Evolutionary conservation across 352 stramenopile genomes (phyloP), one percentile per base, ranked within the genome.

Genomic region (Phytophthora citrophthora): DNA sequence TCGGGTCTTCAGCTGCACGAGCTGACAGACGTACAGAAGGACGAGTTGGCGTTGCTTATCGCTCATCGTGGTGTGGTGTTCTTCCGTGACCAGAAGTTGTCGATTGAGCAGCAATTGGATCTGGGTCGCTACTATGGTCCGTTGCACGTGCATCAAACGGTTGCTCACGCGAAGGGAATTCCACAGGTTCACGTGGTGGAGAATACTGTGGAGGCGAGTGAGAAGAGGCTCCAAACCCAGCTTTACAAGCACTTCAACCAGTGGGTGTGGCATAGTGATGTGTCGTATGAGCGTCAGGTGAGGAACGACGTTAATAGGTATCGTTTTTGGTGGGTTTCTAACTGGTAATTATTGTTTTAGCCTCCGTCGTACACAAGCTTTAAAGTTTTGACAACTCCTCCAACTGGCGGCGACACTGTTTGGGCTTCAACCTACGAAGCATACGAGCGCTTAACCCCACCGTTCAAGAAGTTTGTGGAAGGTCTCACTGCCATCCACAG

Each of bases 401-500:
- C 54, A 5, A 70, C 66, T 8, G 76, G 76, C 31, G 76, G 63
- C 4, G 76, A 83, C 46, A 86, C 76, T 12, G 31, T 86, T 8
- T 86, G 74, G 74, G 61, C 72, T 1, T 79, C 72, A 0, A 62
- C 57, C 7, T 81, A 79, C 47, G 74, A 82, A 15, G 76, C 76
- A 2, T 86, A 83, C 58, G 70, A 86, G 2, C 74, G 74, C 12
- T 59, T 86, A 2, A 77, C 76, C 9, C 70, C 70, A 3, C 41
- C 55, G 13, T 72, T 83, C 36, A 60, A 79, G 45, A 73, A 73
- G 46, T 72, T 83, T 47, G 45, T 83, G 5, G 71, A 83, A 27
- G 64, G 68, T 3, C 68, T 86, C 13, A 77, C 64, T 5, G 76
- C 76, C 9, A 73, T 81, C 26, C 76, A 86, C 62, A 83, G 71